Evolutionary conservation across 2,329 filamentous ascomycete genomes (phyloP), one percentile per base, ranked within the genome.

Genomic region (Botrytis hyacinthi): DNA sequence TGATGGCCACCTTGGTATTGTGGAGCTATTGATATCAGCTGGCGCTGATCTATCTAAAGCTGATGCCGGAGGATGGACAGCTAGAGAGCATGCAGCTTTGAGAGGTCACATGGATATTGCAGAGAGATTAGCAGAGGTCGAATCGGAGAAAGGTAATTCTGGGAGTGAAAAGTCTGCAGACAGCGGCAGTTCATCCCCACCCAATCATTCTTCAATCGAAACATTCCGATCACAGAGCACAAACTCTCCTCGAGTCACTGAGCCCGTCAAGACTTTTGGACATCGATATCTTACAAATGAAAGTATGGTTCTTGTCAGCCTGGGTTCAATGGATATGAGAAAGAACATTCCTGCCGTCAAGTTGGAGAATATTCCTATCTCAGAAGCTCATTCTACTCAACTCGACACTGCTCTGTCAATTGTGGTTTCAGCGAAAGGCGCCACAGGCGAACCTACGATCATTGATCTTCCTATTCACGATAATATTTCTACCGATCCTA

Each of bases 381-480:
- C 91, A 0, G 92, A 96, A 81, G 96, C 95, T 0, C 95, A 98
- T 81, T 91, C 92, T 7, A 98, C 96, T 0, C 93, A 98, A 82
- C 89, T 98, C 20, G 96, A 99, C 78, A 98, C 96, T 3, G 95
- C 95, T 3, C 84, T 99, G 10, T 98, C 96, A 0, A 87, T 99
- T 57, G 93, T 98, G 0, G 90, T 99, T 22, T 95, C 94, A 14
- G 95, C 96, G 0, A 91, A 88, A 74, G 94, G 94, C 22, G 96
- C 95, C 0, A 87, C 89, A 65, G 96, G 96, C 16, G 95, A 98
- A 79, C 90, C 94, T 0, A 94, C 92, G 1, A 91, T 95, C 37
- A 92, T 98, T 77, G 96, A 99, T 82, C 86, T 99, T 16, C 96
- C 96, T 0, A 92, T 98, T 0, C 94, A 98, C 77, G 95, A 98